A percentile compares a stretch with the other conserved stretches of the same genome.
Evolutionary conservation across 495 filamentous ascomycete species (phyloP).

Genomic region (Aspergillus sclerotioniger): DNA sequence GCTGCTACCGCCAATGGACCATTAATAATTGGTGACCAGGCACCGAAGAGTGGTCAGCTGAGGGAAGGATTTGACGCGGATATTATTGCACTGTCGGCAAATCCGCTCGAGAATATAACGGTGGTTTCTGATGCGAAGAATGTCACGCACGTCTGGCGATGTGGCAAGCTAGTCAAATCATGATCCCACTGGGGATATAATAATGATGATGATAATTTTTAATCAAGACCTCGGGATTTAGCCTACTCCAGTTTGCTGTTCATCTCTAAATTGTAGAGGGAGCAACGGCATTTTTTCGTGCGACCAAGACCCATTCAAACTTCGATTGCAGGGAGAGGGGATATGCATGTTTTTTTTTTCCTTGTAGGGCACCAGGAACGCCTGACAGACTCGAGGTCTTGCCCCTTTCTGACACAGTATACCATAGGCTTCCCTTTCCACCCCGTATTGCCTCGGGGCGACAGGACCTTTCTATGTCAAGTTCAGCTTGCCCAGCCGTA

Average conservation of each 20-base stretch:
- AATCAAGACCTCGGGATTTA: background rate
- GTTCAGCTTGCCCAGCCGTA: background rate
- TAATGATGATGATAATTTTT: background rate
- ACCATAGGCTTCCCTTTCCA: too few species aligned
- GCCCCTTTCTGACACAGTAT: too few species aligned
- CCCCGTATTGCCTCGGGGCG: too few species aligned
- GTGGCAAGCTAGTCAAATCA: slow-evolving; percentile 39
- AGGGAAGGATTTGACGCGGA: slow-evolving; percentile 50
- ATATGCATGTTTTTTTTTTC: too few species aligned
- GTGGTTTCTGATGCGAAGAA: slow-evolving; percentile 39
- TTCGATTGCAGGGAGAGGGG: background rate
- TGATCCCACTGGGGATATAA: background rate
- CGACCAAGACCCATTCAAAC: background rate
- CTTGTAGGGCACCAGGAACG: too few species aligned
- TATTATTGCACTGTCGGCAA: slow-evolving; percentile 42
- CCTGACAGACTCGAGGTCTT: too few species aligned
- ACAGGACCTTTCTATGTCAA: too few species aligned
- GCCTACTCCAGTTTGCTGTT: background rate
- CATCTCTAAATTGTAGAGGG: background rate
- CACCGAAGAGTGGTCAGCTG: slow-evolving; percentile 47
- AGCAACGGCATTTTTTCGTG: background rate
- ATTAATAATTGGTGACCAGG: slow-evolving; percentile 40
- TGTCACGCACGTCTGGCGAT: slow-evolving; percentile 48
- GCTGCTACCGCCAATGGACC: slow-evolving; percentile 51
- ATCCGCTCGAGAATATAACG: slow-evolving; percentile 46